A percentile compares a stretch with the other conserved stretches of the same genome.
Evolutionary conservation across 1,139 yeast species (phyloP).

Genomic region (Scheffersomyces parashehatae): DNA sequence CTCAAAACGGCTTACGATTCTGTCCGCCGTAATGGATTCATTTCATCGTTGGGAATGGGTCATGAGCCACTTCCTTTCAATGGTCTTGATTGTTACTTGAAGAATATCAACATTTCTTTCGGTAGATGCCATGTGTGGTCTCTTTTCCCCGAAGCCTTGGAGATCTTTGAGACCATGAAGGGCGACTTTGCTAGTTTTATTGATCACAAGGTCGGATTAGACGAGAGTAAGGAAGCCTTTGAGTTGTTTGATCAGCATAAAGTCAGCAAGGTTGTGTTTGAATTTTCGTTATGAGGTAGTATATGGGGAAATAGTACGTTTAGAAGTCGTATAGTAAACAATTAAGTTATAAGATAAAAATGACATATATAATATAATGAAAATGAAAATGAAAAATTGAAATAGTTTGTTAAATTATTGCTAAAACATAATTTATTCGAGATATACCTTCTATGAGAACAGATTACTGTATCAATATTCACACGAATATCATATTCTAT

Average conservation of each 20-base stretch:
- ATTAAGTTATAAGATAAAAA: no score
- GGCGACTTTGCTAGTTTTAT: constrained; percentile 48
- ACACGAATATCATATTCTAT: no score
- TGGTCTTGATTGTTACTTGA: constrained; percentile 59
- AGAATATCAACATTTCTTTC: constrained; percentile 58
- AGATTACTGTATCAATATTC: no score
- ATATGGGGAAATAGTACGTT: not conserved
- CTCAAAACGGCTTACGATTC: constrained; percentile 51
- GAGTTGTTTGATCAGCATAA: constrained; percentile 53
- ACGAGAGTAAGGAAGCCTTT: constrained; percentile 49
- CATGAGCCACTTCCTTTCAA: constrained; percentile 59
- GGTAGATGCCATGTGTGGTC: constrained; percentile 69
- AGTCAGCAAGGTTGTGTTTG: constrained; percentile 59
- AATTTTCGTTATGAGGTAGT: constrained; percentile 7
- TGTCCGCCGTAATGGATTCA: constrained; percentile 60
- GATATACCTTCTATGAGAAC: no score
- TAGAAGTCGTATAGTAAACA: no score
- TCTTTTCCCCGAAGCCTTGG: constrained; percentile 53
- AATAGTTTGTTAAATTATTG: no score
- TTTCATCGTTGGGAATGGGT: constrained; percentile 63
- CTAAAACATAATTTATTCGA: no score
- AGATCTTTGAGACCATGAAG: constrained; percentile 46
- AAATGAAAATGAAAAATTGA: no score
- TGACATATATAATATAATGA: no score
- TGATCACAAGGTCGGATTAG: constrained; percentile 45